Base-by-base conservation (phyloP, 2,329 filamentous ascomycete species). In the Massarina eburnea region DNA sequence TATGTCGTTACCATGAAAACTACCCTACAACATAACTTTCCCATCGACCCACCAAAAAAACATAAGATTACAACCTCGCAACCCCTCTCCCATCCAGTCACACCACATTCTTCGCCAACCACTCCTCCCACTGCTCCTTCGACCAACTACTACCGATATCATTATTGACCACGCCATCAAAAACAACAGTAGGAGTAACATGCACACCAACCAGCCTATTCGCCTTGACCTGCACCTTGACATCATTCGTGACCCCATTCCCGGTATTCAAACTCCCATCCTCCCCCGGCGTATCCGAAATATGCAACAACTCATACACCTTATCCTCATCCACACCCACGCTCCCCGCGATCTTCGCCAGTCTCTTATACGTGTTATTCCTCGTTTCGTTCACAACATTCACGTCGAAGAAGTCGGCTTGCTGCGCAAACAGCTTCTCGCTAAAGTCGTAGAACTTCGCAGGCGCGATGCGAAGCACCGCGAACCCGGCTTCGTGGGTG, bases 161-260 rank as follows among this genome's bases (percentile, higher is more conserved):
- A 54, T 82, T 83, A 62, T 88, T 88, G 39, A 95, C 85, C 19
- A 95, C 81, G 0, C 91, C 91, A 71, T 97, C 84, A 68, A 95
- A 91, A 39, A 95, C 78, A 17, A 92, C 90, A 0, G 91, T 96
- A 1, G 92, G 92, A 33, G 89, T 92, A 32, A 96, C 89, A 74
- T 97, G 92, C 34, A 96, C 83, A 10, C 91, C 88, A 8, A 88
- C 80, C 56, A 94, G 72, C 34, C 92, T 77, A 60, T 89, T 79
- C 68, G 85, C 85, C 80, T 91, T 95, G 51, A 92, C 83, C 61
- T 92, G 75, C 39, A 89, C 71, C 77, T 96, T 96, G 44, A 96
- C 71, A 69, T 96, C 90, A 66, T 87, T 80, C 19, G 91, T 96
- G 41, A 95, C 86, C 45, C 76, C 76, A 67, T 97, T 96, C 0